Percentiles rank a stretch among this genome's conserved stretches.
Conservation (phyloP, 176 grass and related monocot species). For the Oryza longistaminata region DNA sequence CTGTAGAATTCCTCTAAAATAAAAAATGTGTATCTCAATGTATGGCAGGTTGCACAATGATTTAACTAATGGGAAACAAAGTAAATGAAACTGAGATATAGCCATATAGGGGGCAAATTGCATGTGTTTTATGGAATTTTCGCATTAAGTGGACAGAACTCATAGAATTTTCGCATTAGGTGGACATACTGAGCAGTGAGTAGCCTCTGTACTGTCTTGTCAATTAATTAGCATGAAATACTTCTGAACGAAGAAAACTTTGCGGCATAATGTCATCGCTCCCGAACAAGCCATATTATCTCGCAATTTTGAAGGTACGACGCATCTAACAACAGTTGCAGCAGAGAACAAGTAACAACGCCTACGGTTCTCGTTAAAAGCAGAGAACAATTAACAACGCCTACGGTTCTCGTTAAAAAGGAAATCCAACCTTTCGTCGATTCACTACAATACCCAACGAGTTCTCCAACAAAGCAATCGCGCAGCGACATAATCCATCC, state of each 20-base stretch:
- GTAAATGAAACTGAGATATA: not conserved
- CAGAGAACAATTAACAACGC: not conserved
- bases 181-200: constrained; percentile 25
- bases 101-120: not conserved
- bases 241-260: not conserved
- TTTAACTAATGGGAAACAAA: not conserved
- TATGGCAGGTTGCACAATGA: not conserved
- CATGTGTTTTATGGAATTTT: not conserved
- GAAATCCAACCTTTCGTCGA: too few species aligned
- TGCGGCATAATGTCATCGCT: not conserved
- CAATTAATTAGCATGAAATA: constrained; percentile 13
- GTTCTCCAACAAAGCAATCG: too few species aligned
- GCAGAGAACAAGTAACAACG: too few species aligned
- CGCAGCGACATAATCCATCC: too few species aligned
- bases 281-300: too few species aligned
- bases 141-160: not conserved
- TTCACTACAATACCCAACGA: too few species aligned
- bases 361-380: too few species aligned
- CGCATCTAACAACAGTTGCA: too few species aligned
- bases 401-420: too few species aligned
- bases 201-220: not conserved
- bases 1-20: not conserved
- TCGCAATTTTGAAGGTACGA: not conserved
- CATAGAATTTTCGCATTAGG: not conserved
- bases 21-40: not conserved